Evolutionary conservation across 225 moss, liverwort and hornwort genomes (phyloP), one percentile per base, ranked within the genome.

Genomic region (Neckera pumila): DNA sequence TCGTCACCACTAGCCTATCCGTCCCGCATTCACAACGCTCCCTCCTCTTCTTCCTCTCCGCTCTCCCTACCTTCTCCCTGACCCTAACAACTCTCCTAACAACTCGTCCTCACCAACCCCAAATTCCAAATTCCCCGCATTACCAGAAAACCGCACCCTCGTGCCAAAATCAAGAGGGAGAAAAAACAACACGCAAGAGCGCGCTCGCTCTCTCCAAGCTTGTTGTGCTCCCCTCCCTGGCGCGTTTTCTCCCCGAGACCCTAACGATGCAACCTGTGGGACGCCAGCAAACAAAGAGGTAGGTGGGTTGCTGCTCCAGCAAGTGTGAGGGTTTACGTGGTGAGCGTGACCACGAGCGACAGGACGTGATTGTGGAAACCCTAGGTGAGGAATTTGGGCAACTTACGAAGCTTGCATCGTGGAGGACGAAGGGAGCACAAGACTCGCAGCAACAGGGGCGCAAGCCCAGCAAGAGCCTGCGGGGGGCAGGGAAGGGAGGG

Each of bases 101-200:
- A 77, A 71, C 87, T 18, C 84, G 14, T 77, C 78, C 69, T 66
- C 70, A 79, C 45, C 79, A 66, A 40, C 83, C 70, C n/a, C 54
- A 43, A 77, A 88, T 76, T 76, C 88, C 82, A 71, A 86, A 91
- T 82, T 81, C 82, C 43, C 86, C 53, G 86, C 89, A 88, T 82
- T 77, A 65, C 81, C 82, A 54, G 65, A 62, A 34, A 74, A 56
- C 26, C 53, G 56, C 56, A 70, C 8, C 80, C 76, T 54, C 85
- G 56, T 23, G 49, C 51, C 40, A 14, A 47, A 81, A 62, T 30
- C 56, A 28, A 36, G 25, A 20, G 38, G 38, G 38, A 33, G 42
- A 33, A 54, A 40, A 7, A 54, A 54, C 17, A 42, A 23, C 9
- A 33, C 66, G 18, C 75, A 28, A 85, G 28, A 28, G 38, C 20